Conservation (phyloP, 176 grass and related monocot genomes). For the Canna indica region DNA sequence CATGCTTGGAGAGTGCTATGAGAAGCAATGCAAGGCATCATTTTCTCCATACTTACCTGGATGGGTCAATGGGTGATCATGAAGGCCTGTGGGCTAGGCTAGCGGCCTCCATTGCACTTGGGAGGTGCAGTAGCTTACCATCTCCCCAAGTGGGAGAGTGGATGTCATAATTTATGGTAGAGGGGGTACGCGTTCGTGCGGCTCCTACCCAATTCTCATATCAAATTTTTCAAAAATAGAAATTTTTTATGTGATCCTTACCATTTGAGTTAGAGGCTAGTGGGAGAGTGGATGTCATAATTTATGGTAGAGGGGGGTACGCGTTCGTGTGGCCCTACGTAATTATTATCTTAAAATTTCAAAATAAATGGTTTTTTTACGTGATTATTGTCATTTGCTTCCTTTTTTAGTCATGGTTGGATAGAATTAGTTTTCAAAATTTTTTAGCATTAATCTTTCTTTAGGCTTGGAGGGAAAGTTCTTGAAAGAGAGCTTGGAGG, state of each 20-base stretch:
- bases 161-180: slow-evolving; percentile 68
- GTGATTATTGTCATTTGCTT: no score
- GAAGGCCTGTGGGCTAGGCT: background rate
- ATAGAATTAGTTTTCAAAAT: no score
- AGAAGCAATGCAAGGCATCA: background rate
- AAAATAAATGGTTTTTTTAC: no score
- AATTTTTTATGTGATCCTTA: no score
- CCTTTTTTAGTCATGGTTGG: no score
- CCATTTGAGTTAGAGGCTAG: no score
- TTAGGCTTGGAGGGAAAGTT: no score
- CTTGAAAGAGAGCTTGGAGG: no score
- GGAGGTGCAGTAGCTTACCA: background rate
- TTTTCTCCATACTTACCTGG: background rate
- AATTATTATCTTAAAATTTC: no score
- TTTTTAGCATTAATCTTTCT: no score
- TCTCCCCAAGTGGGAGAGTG: slow-evolving; percentile 24
- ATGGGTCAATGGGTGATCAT: background rate
- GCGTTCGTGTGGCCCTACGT: slow-evolving; percentile 30
- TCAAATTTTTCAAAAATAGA: no score
- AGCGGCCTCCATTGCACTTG: background rate
- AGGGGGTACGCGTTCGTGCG: slow-evolving; percentile 66
- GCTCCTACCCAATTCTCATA: no score
- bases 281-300: background rate
- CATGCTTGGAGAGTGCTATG: background rate
- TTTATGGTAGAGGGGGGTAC: background rate